phyloP scores from a whole-genome alignment of 257 asterid species.

The Nicotiana obtusifolia region DNA sequence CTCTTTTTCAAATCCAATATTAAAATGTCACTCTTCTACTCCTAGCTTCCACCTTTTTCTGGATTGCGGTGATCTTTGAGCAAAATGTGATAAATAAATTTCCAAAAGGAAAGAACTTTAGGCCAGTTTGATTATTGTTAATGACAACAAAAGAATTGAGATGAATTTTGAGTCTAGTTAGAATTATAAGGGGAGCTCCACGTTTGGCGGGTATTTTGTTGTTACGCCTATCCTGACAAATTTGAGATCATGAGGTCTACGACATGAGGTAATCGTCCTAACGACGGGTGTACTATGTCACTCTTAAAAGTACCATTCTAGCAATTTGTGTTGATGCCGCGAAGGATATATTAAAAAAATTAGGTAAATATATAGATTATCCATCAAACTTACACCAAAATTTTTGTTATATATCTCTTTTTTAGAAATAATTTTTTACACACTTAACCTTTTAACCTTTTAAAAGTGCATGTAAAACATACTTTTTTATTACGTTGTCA shows the following conservation, averaged over 20 bases:
- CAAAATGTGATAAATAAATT: too few relatives aligned
- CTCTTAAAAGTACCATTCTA: too few relatives aligned
- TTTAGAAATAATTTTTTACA: too few relatives aligned
- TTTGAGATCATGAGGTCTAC: neutral
- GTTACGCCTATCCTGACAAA: neutral
- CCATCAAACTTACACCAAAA: too few relatives aligned
- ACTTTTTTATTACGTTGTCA: too few relatives aligned
- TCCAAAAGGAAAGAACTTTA: neutral
- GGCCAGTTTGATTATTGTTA: neutral
- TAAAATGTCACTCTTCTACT: neutral
- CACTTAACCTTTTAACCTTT: too few relatives aligned
- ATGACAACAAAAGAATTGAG: neutral
- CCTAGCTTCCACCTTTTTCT: neutral
- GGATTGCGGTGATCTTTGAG: neutral
- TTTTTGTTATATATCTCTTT: too few relatives aligned
- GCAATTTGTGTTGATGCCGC: too few relatives aligned
- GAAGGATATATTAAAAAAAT: too few relatives aligned
- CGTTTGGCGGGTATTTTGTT: conserved; percentile 8
- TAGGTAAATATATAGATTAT: too few relatives aligned
- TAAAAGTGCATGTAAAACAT: too few relatives aligned
- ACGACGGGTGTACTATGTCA: neutral
- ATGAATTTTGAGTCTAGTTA: conserved; percentile 1
- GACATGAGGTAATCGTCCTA: neutral
- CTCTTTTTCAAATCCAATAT: neutral
- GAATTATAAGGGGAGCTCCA: conserved; percentile 10